Evolutionary conservation across 768 basidiomycete genomes (phyloP), one percentile per base, ranked within the genome.

Genomic region (Podaxis sp.): DNA sequence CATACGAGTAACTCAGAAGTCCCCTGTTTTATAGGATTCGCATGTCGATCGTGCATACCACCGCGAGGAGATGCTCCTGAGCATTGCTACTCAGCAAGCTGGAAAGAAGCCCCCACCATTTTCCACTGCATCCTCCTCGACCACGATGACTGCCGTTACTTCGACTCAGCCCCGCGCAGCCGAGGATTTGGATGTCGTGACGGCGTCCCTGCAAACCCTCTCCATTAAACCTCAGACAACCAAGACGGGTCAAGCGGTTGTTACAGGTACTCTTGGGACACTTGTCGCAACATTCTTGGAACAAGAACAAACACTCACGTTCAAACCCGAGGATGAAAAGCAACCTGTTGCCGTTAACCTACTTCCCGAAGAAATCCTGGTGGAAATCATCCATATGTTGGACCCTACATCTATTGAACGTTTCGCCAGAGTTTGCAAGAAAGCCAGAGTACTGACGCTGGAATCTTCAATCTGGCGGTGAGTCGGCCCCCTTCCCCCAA

Each of bases 391-490:
- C n/a, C 75, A 80, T 33, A 79, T 79, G 64, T 77, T 96, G 43
- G 89, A 93, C 67, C 79, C 83, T 1, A 80, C 83, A 2, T 73
- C 85, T 24, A 76, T 96, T 38, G 94, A 95, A 72, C 82, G 90
- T 8, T 94, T 97, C 68, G 94, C 85, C 0, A 68, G 74, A 19
- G 85, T 91, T 2, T 86, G 84, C 70, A 85, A 89, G 60, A 93
- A 88, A 69, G 89, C 91, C 4, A 82, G 94, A 46, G 68, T 93
- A 8, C 66, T 96, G 19, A 87, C 85, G 9, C 74, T 93, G 55
- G 90, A 93, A 64, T 74, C 82, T 19, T 77, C 78, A 2, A 82
- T 93, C 59, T 95, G 93, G 93, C 89, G 86, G 93, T 90, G 65
- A 54, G 80, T 68, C 19, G 55, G 54, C 43, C 36, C 40, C 41